phyloP scores from a whole-genome alignment of 106 monocot genomes.

The Allium cepa region DNA sequence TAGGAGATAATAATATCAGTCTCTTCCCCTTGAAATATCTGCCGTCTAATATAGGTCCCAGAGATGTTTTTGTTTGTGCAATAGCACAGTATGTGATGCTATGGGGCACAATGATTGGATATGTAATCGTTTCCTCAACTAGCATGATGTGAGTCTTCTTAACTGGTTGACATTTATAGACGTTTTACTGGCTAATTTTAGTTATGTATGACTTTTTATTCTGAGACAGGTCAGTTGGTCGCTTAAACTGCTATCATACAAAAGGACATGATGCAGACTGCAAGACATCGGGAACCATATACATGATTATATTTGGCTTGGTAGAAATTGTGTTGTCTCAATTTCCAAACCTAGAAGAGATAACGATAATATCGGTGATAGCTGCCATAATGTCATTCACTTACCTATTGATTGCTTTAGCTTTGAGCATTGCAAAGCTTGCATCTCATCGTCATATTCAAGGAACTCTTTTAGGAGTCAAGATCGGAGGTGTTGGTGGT shows the following conservation, averaged over 20 bases:
- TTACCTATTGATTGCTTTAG: slow-evolving; percentile 48
- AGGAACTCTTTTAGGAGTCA: slow-evolving; percentile 23
- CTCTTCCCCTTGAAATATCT: too few species aligned
- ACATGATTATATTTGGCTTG: slow-evolving; percentile 46
- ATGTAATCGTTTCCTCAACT: too few species aligned
- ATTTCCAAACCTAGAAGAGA: slow-evolving; percentile 52
- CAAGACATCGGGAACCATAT: slow-evolving; percentile 29
- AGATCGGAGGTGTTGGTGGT: neutral
- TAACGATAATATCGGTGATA: slow-evolving; percentile 52
- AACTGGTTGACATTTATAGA: too few species aligned
- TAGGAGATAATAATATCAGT: too few species aligned
- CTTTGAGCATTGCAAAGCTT: slow-evolving; percentile 30
- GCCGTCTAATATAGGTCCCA: too few species aligned
- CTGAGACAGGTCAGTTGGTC: slow-evolving; percentile 28
- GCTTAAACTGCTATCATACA: slow-evolving; percentile 43
- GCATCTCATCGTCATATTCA: slow-evolving; percentile 29
- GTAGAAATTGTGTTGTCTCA: slow-evolving; percentile 47
- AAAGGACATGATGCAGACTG: slow-evolving; percentile 27
- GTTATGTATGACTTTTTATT: neutral
- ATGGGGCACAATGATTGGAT: too few species aligned
- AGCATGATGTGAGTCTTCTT: too few species aligned
- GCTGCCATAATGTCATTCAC: slow-evolving; percentile 49
- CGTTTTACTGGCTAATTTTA: neutral
- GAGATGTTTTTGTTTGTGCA: too few species aligned
- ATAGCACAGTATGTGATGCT: too few species aligned